phyloP scores from a whole-genome alignment of 345 rosid species.

The Limnanthes douglasii region DNA sequence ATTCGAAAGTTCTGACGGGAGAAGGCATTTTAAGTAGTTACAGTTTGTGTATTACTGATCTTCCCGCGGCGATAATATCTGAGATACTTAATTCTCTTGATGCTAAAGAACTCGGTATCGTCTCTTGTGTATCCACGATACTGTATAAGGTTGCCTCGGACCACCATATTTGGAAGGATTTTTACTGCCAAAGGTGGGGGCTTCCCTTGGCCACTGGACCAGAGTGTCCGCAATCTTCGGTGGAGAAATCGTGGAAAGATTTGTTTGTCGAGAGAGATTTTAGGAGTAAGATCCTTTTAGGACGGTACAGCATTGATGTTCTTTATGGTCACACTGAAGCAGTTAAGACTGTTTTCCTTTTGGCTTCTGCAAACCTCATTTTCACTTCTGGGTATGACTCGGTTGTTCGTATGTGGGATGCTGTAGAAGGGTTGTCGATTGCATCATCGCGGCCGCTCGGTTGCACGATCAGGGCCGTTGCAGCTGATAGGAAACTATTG shows the following conservation, averaged over 20 bases:
- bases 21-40: conserved; percentile 16
- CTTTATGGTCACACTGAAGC: conserved; percentile 88
- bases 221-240: conserved; percentile 15
- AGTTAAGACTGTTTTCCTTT: conserved; percentile 45
- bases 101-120: conserved; percentile 76
- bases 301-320: conserved; percentile 48
- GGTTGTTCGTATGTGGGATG: conserved; percentile 73
- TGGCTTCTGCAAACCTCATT: conserved; percentile 72
- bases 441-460: conserved; percentile 69
- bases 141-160: conserved; percentile 61
- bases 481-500: conserved; percentile 65
- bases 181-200: conserved; percentile 83
- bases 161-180: conserved; percentile 80
- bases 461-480: conserved; percentile 73
- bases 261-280: conserved; percentile 85
- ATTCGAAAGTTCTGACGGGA: conserved; percentile 19
- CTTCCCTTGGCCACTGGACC: conserved; percentile 23
- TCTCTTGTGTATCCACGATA: conserved; percentile 65
- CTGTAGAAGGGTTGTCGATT: conserved; percentile 66
- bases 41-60: conserved; percentile 44
- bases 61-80: conserved; percentile 67
- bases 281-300: conserved; percentile 63
- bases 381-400: conserved; percentile 83
- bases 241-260: conserved; percentile 71
- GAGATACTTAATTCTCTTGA: conserved; percentile 68